phyloP scores from a whole-genome alignment of 2,329 filamentous ascomycete species.

The Neurospora crassa region DNA sequence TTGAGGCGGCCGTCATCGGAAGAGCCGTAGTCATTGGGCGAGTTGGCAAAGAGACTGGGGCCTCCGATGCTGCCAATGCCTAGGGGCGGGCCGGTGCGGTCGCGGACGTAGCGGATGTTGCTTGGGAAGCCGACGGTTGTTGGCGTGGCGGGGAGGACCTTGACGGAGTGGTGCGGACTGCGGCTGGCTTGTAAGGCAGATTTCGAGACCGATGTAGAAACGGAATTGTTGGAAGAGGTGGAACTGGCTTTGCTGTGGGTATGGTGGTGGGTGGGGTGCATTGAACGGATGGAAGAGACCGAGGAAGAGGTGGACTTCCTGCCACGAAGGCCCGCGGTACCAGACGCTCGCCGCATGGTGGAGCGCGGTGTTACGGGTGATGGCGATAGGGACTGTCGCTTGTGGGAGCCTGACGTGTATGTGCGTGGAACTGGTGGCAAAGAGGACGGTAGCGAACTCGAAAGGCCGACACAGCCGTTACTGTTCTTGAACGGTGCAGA shows the following conservation, averaged over 20 bases:
- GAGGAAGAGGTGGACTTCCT: conserved; percentile 95
- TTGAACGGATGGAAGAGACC: conserved; percentile 83
- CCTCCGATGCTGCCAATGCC: conserved; percentile 33
- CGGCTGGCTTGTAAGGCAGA: conserved; percentile 54
- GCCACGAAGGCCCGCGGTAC: conserved; percentile 71
- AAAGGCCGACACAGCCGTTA: conserved; percentile 21
- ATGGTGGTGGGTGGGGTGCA: conserved; percentile 70
- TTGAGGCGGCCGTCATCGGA: conserved; percentile 20
- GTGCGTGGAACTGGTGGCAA: conserved; percentile 20
- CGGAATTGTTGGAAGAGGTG: conserved; percentile 71
- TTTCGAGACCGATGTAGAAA: conserved; percentile 58
- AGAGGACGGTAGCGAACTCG: conserved; percentile 14
- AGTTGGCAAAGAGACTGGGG: not conserved
- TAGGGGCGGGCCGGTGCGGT: conserved; percentile 36
- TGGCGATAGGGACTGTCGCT: conserved; percentile 75
- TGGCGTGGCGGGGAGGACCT: conserved; percentile 88
- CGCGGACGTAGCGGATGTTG: conserved; percentile 75
- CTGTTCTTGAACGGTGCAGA: conserved; percentile 15
- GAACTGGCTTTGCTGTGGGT: conserved; percentile 92
- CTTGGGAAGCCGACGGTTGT: conserved; percentile 67
- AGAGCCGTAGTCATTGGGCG: conserved; percentile 35
- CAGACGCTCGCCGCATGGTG: conserved; percentile 74
- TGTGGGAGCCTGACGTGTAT: conserved; percentile 38
- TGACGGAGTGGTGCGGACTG: conserved; percentile 82
- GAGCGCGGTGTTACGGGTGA: conserved; percentile 82